phyloP scores from a whole-genome alignment of 2,329 filamentous ascomycete genomes.

The Fusarium domesticum region DNA sequence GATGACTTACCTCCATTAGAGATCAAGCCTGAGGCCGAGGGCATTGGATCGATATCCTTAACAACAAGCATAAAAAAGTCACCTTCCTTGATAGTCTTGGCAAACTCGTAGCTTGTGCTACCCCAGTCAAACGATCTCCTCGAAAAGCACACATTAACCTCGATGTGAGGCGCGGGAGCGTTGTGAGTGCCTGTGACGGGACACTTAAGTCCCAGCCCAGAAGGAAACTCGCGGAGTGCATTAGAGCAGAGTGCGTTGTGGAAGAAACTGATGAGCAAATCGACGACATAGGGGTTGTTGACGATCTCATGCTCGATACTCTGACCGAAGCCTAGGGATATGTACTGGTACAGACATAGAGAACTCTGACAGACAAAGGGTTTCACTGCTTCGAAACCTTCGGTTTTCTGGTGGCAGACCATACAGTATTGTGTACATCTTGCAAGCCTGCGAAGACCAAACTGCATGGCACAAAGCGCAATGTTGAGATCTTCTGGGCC shows the following conservation, averaged over 20 bases:
- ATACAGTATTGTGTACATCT: constrained; percentile 85
- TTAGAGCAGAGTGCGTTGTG: constrained; percentile 54
- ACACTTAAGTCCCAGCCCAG: constrained; percentile 40
- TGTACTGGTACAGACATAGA: constrained; percentile 85
- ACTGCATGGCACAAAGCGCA: constrained; percentile 65
- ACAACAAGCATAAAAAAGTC: constrained; percentile 17
- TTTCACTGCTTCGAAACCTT: constrained; percentile 66
- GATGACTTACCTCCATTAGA: constrained; percentile 12
- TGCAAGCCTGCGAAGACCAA: constrained; percentile 71
- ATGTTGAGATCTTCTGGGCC: constrained; percentile 44
- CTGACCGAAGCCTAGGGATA: constrained; percentile 79
- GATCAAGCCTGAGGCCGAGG: constrained; percentile 1
- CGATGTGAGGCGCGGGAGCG: neutral
- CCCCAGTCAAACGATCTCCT: constrained; percentile 13
- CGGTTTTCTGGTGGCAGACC: constrained; percentile 71
- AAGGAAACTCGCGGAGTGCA: constrained; percentile 44
- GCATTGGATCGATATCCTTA: neutral
- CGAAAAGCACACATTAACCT: constrained; percentile 15
- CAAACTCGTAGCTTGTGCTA: constrained; percentile 11
- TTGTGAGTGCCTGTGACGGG: constrained; percentile 15
- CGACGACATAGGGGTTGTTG: constrained; percentile 76
- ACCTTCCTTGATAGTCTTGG: constrained; percentile 15
- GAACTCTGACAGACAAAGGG: constrained; percentile 74
- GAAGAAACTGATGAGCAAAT: constrained; percentile 80
- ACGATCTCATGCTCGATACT: constrained; percentile 82